These are phyloP conservation scores for Claviceps sp. DNA, from an alignment of 2,329 filamentous ascomycete species.

Conservation along the genomic window DNA sequence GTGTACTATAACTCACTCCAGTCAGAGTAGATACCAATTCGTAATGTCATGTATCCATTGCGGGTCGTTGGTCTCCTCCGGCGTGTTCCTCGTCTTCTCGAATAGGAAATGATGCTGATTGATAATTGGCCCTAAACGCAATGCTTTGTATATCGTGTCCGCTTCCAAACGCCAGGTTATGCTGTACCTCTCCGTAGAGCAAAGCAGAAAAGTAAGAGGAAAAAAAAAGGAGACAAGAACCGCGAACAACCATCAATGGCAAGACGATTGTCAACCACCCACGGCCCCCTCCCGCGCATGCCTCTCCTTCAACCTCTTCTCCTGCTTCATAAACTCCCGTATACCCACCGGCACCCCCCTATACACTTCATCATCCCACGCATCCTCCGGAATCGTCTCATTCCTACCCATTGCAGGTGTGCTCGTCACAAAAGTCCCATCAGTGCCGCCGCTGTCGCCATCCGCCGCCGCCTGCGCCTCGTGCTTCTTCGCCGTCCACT, in stretches of 20 bases:
- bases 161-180: not conserved
- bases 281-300: slow-evolving; percentile 44
- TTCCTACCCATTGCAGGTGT: slow-evolving; percentile 33
- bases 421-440: slow-evolving; percentile 45
- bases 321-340: slow-evolving; percentile 90
- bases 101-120: not conserved
- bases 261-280: slow-evolving; percentile 16
- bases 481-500: slow-evolving; percentile 56
- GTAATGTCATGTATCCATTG: not conserved
- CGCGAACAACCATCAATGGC: not conserved
- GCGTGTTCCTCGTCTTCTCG: too few relatives aligned
- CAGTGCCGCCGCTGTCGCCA: slow-evolving; percentile 72
- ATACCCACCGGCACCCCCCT: slow-evolving; percentile 80
- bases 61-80: too few relatives aligned
- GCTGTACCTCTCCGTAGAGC: not conserved
- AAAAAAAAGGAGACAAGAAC: not conserved
- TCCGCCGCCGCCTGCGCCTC: slow-evolving; percentile 47
- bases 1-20: not conserved
- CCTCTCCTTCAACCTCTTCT: slow-evolving; percentile 76
- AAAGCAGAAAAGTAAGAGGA: not conserved
- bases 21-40: not conserved
- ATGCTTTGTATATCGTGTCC: not conserved
- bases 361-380: slow-evolving; percentile 57
- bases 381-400: slow-evolving; percentile 33
- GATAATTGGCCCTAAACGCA: not conserved